phyloP scores from a whole-genome alignment of 139 green algal genomes.

The Micractinium sp. region DNA sequence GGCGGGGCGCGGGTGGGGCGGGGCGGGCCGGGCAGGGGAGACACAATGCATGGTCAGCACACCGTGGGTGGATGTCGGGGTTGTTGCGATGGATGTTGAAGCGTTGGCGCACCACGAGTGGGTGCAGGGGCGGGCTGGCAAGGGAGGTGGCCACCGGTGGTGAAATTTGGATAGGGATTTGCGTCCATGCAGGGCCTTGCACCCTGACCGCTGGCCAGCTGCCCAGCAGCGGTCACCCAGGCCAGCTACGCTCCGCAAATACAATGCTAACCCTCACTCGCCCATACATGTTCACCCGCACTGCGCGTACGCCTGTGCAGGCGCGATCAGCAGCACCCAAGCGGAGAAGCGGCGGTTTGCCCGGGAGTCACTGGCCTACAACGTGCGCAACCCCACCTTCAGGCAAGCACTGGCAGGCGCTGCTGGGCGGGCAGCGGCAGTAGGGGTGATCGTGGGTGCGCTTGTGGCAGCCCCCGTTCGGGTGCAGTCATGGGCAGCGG shows the following conservation, averaged over 20 bases:
- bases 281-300: no score
- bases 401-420: neutral
- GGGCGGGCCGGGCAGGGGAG: no score
- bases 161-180: no score
- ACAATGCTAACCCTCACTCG: neutral
- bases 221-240: neutral
- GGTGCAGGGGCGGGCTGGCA: no score
- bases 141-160: no score
- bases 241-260: neutral
- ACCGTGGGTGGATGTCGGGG: neutral
- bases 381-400: constrained; percentile 74
- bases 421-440: no score
- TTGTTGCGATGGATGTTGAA: neutral
- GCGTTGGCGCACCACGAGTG: neutral
- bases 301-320: constrained; percentile 8
- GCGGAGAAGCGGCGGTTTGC: constrained; percentile 67
- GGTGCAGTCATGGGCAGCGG: no score
- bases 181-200: no score
- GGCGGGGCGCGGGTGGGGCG: neutral
- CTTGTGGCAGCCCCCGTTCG: no score
- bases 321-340: constrained; percentile 52
- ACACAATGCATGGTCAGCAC: no score
- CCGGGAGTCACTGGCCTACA: constrained; percentile 69
- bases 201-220: neutral
- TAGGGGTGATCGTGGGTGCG: no score